Base-by-base conservation (phyloP, 2,329 filamentous ascomycete genomes). In the Didymella pinodella region DNA sequence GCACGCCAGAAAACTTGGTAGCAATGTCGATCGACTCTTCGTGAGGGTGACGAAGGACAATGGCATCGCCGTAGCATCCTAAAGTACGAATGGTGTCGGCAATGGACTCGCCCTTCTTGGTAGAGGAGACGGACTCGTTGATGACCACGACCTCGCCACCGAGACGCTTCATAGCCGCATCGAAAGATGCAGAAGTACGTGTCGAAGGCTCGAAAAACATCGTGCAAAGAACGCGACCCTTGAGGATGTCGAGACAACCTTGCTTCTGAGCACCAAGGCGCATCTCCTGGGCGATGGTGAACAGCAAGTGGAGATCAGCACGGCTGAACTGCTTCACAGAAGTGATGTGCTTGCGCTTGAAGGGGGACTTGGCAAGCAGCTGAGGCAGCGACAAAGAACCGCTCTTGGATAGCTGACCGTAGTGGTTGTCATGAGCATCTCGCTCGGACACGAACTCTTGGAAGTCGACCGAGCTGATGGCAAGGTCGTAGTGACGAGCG, bases 151-250 rank as follows among this genome's bases (percentile, higher is more conserved):
- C 94, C 48, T 92, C 87, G 47, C 95, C 95, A 67, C 95, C 95
- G 5, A 99, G 89, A 51, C 96, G 90, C 83, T 99, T 96, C 95
- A 99, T 99, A 41, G 95, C 95, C 56, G 94, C 91, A 75, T 99
- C 95, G 71, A 99, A 99, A 3, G 95, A 99, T 36, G 91, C 88
- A 12, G 94, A 97, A 5, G 95, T 99, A 54, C 95, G 87, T 2
- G 95, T 99, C 0, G 94, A 98, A 2, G 95, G 95, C 83, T 99
- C 95, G 79, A 93, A 99, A 85, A 99, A 99, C 82, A 99, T 88
- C 2, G 92, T 95, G 80, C 90, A 92, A 36, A 99, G 85, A 12
- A 99, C 87, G 45, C 91, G 88, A 28, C 93, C 93, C 70, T 90
- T 91, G 62, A 99, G 87, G 56, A 96, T 85, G 72, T 95, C 90